A percentile compares a stretch with the other conserved stretches of the same genome.
Conservation (phyloP, 2,329 filamentous ascomycete genomes). For the Scleromitrula shiraiana region DNA sequence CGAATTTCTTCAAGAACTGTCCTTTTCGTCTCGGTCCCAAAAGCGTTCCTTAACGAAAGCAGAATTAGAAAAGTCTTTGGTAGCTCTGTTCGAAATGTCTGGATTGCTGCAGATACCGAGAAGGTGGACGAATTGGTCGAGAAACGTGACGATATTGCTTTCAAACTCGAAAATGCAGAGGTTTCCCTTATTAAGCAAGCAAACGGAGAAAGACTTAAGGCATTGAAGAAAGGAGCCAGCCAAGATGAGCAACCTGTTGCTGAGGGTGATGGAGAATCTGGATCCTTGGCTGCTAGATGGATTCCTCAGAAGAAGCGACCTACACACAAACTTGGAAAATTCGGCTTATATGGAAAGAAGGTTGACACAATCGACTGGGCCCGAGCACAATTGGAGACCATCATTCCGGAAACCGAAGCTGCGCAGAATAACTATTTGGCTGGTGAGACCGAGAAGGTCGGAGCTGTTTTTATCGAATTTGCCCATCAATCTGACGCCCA, state of each 20-base stretch:
- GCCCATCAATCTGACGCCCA: constrained; percentile 75
- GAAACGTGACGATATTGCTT: constrained; percentile 70
- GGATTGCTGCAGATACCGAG: constrained; percentile 71
- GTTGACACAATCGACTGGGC: constrained; percentile 94
- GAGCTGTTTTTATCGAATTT: constrained; percentile 86
- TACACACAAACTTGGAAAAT: constrained; percentile 61
- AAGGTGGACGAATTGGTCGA: constrained; percentile 74
- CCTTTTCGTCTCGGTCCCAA: constrained; percentile 78
- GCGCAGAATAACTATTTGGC: constrained; percentile 59
- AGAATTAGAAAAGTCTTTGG: constrained; percentile 76
- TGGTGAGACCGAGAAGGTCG: constrained; percentile 50
- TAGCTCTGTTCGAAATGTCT: constrained; percentile 70
- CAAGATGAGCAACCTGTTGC: constrained; percentile 37
- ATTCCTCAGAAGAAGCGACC: constrained; percentile 66
- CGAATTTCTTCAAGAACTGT: constrained; percentile 87
- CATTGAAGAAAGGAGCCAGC: constrained; percentile 50
- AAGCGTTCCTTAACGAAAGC: constrained; percentile 67
- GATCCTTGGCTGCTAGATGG: constrained; percentile 66
- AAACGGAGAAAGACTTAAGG: constrained; percentile 63
- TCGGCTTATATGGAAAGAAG: constrained; percentile 71
- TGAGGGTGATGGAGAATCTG: constrained; percentile 57
- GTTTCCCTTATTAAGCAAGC: constrained; percentile 75
- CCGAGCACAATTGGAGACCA: constrained; percentile 65
- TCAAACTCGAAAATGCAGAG: constrained; percentile 80
- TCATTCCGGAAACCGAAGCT: constrained; percentile 63